These are phyloP conservation scores for Alternaria hordeiaustralica DNA, from an alignment of 2,329 filamentous ascomycete species.

Conservation along the genomic window DNA sequence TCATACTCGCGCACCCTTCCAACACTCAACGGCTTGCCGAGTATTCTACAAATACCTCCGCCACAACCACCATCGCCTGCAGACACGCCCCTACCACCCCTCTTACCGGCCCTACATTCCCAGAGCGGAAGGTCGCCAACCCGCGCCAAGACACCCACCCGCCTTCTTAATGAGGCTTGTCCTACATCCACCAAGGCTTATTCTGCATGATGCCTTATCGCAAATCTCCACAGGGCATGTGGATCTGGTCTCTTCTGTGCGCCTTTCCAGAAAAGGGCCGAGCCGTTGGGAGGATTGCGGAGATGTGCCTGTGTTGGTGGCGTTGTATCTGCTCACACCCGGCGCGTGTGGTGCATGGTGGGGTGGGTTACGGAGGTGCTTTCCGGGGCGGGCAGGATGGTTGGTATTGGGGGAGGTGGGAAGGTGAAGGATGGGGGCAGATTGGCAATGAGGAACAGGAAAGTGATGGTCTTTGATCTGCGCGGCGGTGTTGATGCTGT, in stretches of 20 bases:
- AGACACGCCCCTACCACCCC: not conserved
- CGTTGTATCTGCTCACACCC: not conserved
- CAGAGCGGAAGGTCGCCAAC: not conserved
- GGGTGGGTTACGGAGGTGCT: not conserved
- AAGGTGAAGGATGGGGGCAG: not conserved
- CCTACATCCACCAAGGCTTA: not conserved
- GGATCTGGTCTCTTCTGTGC: not conserved
- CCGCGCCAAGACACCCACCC: not conserved
- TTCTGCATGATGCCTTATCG: not conserved
- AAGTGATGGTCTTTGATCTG: not conserved
- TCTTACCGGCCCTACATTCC: not conserved
- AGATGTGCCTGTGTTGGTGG: constrained; percentile 2
- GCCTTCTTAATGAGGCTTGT: not conserved
- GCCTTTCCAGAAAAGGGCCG: constrained; percentile 10
- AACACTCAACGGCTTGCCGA: too few species aligned
- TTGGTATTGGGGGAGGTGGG: not conserved
- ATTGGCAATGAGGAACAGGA: constrained; percentile 3
- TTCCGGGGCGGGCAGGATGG: not conserved
- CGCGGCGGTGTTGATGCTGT: not conserved
- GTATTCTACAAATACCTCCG: too few species aligned
- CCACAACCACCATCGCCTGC: too few species aligned
- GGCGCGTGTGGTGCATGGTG: not conserved
- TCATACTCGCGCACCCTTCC: too few species aligned
- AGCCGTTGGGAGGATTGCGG: not conserved
- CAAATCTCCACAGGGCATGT: not conserved